Conservation (phyloP, 2,329 filamentous ascomycete species). For the Sporothrix luriei region DNA sequence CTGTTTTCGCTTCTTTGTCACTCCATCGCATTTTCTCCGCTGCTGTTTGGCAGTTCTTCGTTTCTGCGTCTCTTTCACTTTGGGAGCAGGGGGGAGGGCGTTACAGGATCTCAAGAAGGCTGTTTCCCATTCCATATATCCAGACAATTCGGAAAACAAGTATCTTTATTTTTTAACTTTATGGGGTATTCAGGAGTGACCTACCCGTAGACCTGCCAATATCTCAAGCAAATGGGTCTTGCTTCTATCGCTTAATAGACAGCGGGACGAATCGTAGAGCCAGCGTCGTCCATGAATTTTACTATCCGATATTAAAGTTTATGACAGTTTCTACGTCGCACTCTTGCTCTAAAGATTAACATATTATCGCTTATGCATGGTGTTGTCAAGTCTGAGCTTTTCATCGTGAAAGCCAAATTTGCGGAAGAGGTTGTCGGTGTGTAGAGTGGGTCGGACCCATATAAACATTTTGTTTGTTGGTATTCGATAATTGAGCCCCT, state of each 20-base stretch:
- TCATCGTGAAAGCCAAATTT: not conserved
- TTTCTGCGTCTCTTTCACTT: not conserved
- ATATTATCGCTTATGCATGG: too few species aligned
- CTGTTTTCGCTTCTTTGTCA: not conserved
- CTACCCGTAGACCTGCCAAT: not conserved
- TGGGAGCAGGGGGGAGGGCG: conserved; percentile 18
- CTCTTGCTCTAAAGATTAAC: too few species aligned
- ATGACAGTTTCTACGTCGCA: too few species aligned
- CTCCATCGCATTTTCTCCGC: not conserved
- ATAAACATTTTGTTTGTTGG: not conserved
- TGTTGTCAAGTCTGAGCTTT: not conserved
- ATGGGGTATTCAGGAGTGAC: not conserved
- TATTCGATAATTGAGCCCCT: conserved; percentile 9
- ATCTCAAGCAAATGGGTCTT: not conserved
- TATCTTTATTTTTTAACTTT: not conserved
- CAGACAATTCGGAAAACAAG: conserved; percentile 31
- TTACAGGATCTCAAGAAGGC: conserved; percentile 26
- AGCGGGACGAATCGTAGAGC: too few species aligned
- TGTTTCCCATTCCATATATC: conserved; percentile 34
- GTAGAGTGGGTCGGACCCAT: not conserved
- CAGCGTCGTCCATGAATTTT: too few species aligned
- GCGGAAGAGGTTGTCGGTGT: conserved; percentile 7
- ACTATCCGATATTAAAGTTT: too few species aligned
- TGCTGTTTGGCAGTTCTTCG: not conserved
- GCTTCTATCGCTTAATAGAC: too few species aligned